phyloP scores from a whole-genome alignment of 208 protist genomes.

The Giardia muris region DNA sequence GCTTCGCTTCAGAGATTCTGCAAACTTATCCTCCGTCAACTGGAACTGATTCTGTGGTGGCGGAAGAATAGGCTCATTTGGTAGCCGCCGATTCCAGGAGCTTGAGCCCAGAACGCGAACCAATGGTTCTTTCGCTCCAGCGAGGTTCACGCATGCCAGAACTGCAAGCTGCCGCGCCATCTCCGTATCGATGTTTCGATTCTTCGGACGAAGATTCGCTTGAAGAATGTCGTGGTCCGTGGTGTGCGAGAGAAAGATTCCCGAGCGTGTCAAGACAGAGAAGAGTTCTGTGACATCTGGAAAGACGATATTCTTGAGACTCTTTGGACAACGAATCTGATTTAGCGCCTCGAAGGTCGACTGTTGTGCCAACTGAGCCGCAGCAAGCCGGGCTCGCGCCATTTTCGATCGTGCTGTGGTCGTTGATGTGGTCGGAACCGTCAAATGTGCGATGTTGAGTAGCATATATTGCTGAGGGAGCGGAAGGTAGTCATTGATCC shows the following conservation, averaged over 20 bases:
- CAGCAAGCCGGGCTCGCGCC: background rate
- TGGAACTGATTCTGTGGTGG: slow-evolving; percentile 5
- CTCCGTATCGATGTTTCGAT: background rate
- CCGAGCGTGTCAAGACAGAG: background rate
- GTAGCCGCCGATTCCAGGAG: slow-evolving; percentile 1
- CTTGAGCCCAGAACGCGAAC: background rate
- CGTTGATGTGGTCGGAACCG: background rate
- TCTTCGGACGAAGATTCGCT: background rate
- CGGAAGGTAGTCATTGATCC: background rate
- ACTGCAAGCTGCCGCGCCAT: slow-evolving; percentile 6
- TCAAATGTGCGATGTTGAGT: background rate
- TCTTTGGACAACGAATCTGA: background rate
- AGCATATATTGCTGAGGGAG: background rate
- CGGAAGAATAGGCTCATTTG: background rate
- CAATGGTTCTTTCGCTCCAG: background rate
- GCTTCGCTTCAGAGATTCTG: background rate
- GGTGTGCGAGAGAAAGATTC: slow-evolving; percentile 4
- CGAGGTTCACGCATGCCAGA: background rate
- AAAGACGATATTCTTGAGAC: background rate
- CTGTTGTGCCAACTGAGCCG: background rate
- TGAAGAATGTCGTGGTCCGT: background rate
- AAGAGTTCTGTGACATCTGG: background rate
- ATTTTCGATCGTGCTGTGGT: background rate
- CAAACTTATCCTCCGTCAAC: background rate
- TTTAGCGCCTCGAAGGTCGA: background rate